Evolutionary conservation across 345 rosid species (phyloP).

Genomic region (Citropsis articulata): DNA sequence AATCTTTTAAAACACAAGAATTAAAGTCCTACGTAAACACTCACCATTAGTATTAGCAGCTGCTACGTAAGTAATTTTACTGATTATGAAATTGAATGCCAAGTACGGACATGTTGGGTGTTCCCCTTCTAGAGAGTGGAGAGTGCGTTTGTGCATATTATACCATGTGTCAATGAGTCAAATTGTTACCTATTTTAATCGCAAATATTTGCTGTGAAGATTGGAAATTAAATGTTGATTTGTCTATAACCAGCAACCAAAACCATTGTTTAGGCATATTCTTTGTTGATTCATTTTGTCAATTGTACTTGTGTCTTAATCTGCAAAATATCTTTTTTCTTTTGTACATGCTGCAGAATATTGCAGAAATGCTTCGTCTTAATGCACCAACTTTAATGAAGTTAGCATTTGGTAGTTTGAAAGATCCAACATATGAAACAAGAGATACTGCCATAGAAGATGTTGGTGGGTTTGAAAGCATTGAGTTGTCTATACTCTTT

Average conservation of each 20-base stretch:
- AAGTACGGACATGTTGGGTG: not conserved
- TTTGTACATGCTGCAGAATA: slow-evolving; percentile 42
- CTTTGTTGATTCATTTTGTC: not conserved
- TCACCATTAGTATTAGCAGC: no score
- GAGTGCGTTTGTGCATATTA: no score
- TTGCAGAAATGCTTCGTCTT: slow-evolving; percentile 81
- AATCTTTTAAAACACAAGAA: no score
- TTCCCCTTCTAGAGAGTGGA: not conserved
- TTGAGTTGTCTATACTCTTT: slow-evolving; percentile 80
- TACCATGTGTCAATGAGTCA: no score
- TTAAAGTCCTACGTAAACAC: no score
- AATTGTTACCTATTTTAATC: no score
- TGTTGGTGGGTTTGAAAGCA: slow-evolving; percentile 63
- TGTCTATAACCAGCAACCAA: not conserved
- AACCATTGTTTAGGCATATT: not conserved
- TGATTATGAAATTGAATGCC: not conserved
- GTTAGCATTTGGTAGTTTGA: slow-evolving; percentile 63
- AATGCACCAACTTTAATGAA: slow-evolving; percentile 88
- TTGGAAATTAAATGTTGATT: not conserved
- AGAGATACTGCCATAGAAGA: slow-evolving; percentile 69
- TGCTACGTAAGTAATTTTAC: not conserved
- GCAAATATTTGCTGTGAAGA: no score
- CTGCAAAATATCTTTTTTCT: not conserved
- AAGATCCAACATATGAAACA: slow-evolving; percentile 57
- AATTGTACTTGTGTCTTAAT: not conserved